Evolutionary conservation across 1,284 basidiomycete species (phyloP), one percentile per base, ranked within the genome.

Genomic region (Naganishia cerealis): DNA sequence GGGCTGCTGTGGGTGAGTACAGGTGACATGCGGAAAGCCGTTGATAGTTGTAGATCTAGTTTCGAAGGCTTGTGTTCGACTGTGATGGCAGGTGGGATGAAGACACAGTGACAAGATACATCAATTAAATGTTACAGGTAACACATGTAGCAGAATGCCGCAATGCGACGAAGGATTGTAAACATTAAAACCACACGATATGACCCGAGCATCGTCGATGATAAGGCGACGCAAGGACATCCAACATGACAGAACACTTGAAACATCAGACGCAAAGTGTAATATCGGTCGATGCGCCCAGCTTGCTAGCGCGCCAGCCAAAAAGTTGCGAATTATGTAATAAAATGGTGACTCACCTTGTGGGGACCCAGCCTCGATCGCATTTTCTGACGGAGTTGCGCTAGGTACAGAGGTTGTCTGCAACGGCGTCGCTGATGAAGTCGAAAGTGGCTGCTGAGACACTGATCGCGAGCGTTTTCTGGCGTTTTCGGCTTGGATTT

Each of bases 271-370:
- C 57, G 53, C 29, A 10, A 12, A 18, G 46, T 48, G 46, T 39
- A n/a, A 52, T 8, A 21, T 48, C 8, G n/a, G 18, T 38, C n/a
- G 39, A 26, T 21, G 42, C 57, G 21, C 26, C 16, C 15, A 8
- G 21, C n/a, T 50, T n/a, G 46, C 46, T 50, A 42, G 26, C 13
- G 50, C 61, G 48, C 50, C 21, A 29, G 61, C 61, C 39, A 54
- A 63, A 54, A 13, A 15, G 16, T 15, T 0, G n/a, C 7, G 29
- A 5, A 16, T 54, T 54, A 54, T n/a, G 42, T 40, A 62, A 62
- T 16, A 53, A 53, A 62, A 40, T 26, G 36, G 50, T 18, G n/a
- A 63, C 61, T 63, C 39, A 63, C 61, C 50, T 29, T 7, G 61
- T 59, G 57, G 57, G 36, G 40, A 33, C 29, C 33, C 16, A 16